These are phyloP conservation scores for Hypoxylon sp. DNA, from an alignment of 2,329 filamentous ascomycete genomes.

Conservation along the genomic window DNA sequence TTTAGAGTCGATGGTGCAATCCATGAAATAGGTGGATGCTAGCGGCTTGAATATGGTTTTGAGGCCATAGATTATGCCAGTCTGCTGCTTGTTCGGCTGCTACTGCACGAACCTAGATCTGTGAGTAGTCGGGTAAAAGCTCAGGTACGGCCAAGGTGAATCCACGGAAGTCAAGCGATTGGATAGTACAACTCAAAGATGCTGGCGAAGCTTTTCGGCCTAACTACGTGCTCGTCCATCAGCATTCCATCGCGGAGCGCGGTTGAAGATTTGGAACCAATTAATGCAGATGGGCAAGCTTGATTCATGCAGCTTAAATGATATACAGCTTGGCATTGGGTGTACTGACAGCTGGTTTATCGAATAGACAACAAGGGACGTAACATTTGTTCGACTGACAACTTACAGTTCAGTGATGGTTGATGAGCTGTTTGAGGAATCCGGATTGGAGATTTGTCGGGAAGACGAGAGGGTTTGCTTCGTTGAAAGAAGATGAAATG, in stretches of 20 bases:
- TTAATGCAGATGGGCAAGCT: slow-evolving; percentile 14
- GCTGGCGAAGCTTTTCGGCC: background rate
- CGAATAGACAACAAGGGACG: slow-evolving; percentile 10
- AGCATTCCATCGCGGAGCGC: slow-evolving; percentile 18
- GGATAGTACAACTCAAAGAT: slow-evolving; percentile 23
- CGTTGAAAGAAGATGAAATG: slow-evolving; percentile 8
- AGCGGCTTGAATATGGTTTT: slow-evolving; percentile 3
- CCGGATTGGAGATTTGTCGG: background rate
- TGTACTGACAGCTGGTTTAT: slow-evolving; percentile 4
- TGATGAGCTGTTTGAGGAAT: slow-evolving; percentile 16
- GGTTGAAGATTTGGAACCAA: slow-evolving; percentile 13
- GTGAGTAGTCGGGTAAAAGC: slow-evolving; percentile 24
- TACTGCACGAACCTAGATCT: slow-evolving; percentile 17
- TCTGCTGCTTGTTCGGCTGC: slow-evolving; percentile 21
- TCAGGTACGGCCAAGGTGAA: slow-evolving; percentile 5
- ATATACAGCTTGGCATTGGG: slow-evolving; percentile 16
- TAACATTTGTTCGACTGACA: slow-evolving; percentile 9
- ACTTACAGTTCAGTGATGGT: slow-evolving; percentile 27
- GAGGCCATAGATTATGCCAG: slow-evolving; percentile 23
- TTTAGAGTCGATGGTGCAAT: slow-evolving; percentile 28
- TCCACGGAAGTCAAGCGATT: slow-evolving; percentile 15
- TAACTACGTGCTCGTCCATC: slow-evolving; percentile 8
- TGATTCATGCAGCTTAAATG: slow-evolving; percentile 14
- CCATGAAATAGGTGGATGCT: slow-evolving; percentile 31
- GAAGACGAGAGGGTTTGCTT: background rate